Evolutionary conservation across 345 rosid genomes (phyloP), one percentile per base, ranked within the genome.

Genomic region (Ricinus communis): DNA sequence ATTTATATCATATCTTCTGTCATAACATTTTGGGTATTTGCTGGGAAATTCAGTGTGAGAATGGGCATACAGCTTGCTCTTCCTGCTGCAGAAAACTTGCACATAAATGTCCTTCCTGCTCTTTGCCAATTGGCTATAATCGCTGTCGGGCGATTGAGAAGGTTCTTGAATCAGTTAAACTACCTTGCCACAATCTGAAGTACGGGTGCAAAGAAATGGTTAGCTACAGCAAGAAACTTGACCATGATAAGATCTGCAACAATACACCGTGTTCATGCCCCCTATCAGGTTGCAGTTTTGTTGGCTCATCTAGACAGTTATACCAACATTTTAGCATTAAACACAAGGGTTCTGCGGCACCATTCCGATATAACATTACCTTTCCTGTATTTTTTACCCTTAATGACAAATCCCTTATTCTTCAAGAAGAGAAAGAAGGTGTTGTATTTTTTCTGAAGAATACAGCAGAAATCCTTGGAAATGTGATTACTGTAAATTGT

Each of bases 181-280:
- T 58, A 28, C 40, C 67, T 0, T 85, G 89, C 79, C 73, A 25
- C 28, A 81, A 85, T 72, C 62, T 53, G 65, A 74, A 30, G 16
- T 71, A 81, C 38, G 89, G 87, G 4, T 83, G 89, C 75, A 70
- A 36, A 63, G 85, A 83, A 61, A 73, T 66, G 3, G 21, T 83
- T 25, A 66, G 46, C 27, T 80, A 71, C 33, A 21, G 28, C 7
- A 76, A 74, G 71, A 83, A 69, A 38, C 38, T 38, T 31, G 71
- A 69, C 15, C 89, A 83, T 41, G 81, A 83, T 21, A 74, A 76
- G 71, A 66, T 52, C 50, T 85, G 87, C 70, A n/a, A 38, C 56
- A 71, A 71, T 56, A 66, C 75, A 5, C 82, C 89, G 0, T 86
- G 85, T 40, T 52, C 70, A n/a, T 86, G 90, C 79, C 90, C 90